phyloP scores from a whole-genome alignment of 345 rosid genomes.

The Salix suchowensis region DNA sequence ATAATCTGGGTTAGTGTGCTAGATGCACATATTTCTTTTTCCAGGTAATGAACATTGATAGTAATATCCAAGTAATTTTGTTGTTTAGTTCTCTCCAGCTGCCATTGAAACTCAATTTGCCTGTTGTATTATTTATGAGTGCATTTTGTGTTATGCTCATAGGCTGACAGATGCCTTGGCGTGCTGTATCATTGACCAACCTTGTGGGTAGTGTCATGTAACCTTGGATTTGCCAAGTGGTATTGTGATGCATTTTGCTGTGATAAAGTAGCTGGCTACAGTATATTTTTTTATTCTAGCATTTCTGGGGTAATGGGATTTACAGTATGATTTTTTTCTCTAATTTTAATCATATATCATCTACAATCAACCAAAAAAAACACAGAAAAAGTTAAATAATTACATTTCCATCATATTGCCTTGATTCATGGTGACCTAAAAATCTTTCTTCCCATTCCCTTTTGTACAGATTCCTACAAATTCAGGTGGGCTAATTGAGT shows the following conservation, averaged over 20 bases:
- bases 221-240: background rate
- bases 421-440: background rate
- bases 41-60: no score
- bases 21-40: no score
- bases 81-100: no score
- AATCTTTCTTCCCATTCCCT: background rate
- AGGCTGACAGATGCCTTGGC: no score
- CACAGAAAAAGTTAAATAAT: no score
- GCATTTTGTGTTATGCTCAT: background rate
- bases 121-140: background rate
- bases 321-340: background rate
- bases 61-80: no score
- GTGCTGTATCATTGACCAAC: background rate
- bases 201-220: background rate
- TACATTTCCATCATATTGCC: background rate
- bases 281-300: background rate
- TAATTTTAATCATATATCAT: background rate
- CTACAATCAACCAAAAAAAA: background rate
- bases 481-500: conserved; percentile 64
- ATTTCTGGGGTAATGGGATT: background rate
- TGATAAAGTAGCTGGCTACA: background rate
- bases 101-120: background rate
- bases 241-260: background rate
- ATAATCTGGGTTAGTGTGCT: no score
- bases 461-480: conserved; percentile 63